These are phyloP conservation scores for Podaxis rugospora DNA, from an alignment of 768 basidiomycete genomes.

Conservation along the genomic window DNA sequence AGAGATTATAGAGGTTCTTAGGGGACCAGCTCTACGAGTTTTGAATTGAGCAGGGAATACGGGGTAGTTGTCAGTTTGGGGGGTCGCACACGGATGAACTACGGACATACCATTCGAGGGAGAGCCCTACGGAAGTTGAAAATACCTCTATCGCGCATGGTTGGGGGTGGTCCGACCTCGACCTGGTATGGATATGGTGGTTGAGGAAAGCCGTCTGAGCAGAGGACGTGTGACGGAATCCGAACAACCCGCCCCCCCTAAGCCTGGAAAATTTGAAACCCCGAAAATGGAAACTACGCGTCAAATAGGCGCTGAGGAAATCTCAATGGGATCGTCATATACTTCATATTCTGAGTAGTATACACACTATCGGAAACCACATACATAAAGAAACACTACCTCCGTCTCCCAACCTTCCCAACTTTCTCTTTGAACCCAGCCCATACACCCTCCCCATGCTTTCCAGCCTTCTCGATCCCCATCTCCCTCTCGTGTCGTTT, in stretches of 20 bases:
- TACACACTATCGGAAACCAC: background rate
- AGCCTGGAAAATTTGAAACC: constrained; percentile 3
- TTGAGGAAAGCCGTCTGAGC: background rate
- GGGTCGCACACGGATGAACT: background rate
- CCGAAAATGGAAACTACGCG: background rate
- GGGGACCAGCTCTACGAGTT: constrained; percentile 76
- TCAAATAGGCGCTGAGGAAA: background rate
- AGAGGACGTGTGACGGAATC: background rate
- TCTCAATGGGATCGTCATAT: too few relatives aligned
- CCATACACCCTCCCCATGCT: constrained; percentile 38
- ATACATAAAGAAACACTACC: background rate
- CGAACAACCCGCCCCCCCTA: background rate
- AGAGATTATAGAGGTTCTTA: constrained; percentile 87
- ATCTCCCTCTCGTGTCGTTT: constrained; percentile 35
- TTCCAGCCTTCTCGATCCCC: constrained; percentile 38
- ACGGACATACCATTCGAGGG: constrained; percentile 67
- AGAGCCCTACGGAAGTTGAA: constrained; percentile 46
- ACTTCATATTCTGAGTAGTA: background rate
- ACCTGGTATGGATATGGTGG: background rate
- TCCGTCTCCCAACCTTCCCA: background rate
- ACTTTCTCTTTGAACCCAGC: constrained; percentile 17
- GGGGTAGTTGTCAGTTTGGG: background rate
- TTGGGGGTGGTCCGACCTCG: background rate
- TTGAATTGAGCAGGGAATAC: background rate
- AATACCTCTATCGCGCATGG: constrained; percentile 36